phyloP scores from a whole-genome alignment of 2,329 filamentous ascomycete genomes.

The Fusarium brachygibbosum region DNA sequence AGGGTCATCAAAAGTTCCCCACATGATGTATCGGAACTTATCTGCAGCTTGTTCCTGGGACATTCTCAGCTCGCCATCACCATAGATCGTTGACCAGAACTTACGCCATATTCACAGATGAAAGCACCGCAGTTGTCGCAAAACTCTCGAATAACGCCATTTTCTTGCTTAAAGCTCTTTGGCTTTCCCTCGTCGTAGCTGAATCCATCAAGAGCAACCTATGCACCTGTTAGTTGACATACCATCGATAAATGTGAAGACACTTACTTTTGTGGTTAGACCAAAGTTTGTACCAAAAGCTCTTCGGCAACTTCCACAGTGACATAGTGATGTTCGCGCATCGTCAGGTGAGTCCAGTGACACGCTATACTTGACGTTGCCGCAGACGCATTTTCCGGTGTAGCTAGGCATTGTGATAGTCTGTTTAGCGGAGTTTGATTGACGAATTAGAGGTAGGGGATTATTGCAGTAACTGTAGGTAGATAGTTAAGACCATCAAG shows the following conservation, averaged over 20 bases:
- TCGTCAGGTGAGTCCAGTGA: conserved; percentile 21
- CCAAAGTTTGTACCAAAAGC: conserved; percentile 38
- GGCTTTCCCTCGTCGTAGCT: conserved; percentile 22
- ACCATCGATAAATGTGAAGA: rapidly evolving
- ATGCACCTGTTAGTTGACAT: rapidly evolving
- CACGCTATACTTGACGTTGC: conserved; percentile 27
- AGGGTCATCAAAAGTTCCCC: conserved; percentile 64
- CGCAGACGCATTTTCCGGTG: conserved; percentile 29
- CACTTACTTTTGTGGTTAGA: conserved; percentile 17
- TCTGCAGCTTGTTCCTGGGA: conserved; percentile 59
- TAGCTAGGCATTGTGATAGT: conserved; percentile 18
- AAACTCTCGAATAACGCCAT: conserved; percentile 33
- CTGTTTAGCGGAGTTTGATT: too few species aligned
- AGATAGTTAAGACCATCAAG: background rate
- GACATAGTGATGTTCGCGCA: conserved; percentile 26
- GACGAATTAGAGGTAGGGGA: background rate
- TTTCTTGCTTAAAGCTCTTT: conserved; percentile 30
- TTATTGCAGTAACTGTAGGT: rapidly evolving
- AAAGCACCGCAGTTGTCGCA: conserved; percentile 35
- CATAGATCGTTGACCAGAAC: rapidly evolving
- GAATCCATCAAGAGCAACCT: conserved; percentile 25
- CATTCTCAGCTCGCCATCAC: background rate
- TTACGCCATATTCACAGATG: conserved; percentile 38
- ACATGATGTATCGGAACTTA: conserved; percentile 59
- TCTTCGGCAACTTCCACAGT: conserved; percentile 26